Evolutionary conservation across 192 early-diverging fungal species (phyloP).

Genomic region (Coemansia sp.): DNA sequence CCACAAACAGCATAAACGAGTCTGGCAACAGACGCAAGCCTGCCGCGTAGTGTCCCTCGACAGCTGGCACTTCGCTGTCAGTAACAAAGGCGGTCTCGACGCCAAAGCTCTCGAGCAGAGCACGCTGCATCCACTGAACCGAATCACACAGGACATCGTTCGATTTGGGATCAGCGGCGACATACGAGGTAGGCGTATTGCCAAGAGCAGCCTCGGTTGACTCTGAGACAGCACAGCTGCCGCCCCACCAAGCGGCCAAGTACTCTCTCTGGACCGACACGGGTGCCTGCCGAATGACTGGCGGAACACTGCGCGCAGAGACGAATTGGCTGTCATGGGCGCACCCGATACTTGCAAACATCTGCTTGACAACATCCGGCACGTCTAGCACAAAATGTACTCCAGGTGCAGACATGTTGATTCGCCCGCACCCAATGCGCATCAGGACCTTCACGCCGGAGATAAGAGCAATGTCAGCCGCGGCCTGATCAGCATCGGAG

Average conservation of each 20-base stretch:
- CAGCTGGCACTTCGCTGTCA: neutral
- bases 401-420: slow-evolving; percentile 11
- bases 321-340: neutral
- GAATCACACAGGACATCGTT: neutral
- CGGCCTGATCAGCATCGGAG: slow-evolving; percentile 35
- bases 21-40: slow-evolving; percentile 12
- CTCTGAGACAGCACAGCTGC: neutral
- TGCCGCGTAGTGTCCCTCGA: neutral
- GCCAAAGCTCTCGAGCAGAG: slow-evolving; percentile 14
- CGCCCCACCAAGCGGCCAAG: slow-evolving; percentile 56
- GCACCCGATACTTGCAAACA: neutral
- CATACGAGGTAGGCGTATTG: neutral
- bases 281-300: slow-evolving; percentile 21
- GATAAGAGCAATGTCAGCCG: slow-evolving; percentile 28
- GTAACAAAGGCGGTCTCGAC: neutral
- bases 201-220: neutral
- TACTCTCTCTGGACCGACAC: slow-evolving; percentile 54
- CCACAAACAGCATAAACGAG: slow-evolving; percentile 28
- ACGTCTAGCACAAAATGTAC: slow-evolving; percentile 14
- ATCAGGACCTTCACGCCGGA: slow-evolving; percentile 6
- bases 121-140: slow-evolving; percentile 11
- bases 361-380: slow-evolving; percentile 9
- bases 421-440: neutral
- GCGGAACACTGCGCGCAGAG: neutral
- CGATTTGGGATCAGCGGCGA: neutral